phyloP scores from a whole-genome alignment of 2,329 filamentous ascomycete species.

The Phaeoacremonium minimum region DNA sequence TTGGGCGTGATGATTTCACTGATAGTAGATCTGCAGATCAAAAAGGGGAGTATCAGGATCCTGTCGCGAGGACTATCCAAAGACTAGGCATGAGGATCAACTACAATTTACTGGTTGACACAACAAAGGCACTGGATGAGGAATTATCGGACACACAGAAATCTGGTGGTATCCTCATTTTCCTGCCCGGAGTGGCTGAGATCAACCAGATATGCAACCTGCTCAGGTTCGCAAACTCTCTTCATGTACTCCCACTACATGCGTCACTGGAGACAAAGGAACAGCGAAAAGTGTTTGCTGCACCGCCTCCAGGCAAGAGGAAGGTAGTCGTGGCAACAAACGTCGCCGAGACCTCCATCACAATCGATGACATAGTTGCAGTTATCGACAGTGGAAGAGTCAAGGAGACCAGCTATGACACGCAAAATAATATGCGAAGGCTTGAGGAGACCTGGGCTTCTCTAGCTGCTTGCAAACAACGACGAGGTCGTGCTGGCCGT shows the following conservation, averaged over 20 bases:
- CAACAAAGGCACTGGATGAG: constrained; percentile 75
- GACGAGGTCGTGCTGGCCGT: constrained; percentile 87
- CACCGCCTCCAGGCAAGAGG: constrained; percentile 71
- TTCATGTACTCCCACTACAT: constrained; percentile 83
- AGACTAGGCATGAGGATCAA: constrained; percentile 81
- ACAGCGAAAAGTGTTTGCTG: constrained; percentile 80
- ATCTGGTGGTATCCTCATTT: constrained; percentile 89
- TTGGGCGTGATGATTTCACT: constrained; percentile 41
- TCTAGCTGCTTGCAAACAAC: constrained; percentile 87
- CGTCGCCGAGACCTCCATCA: constrained; percentile 96
- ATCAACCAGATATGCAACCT: constrained; percentile 76
- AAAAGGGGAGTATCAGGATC: constrained; percentile 15
- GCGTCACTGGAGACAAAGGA: constrained; percentile 86
- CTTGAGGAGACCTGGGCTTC: constrained; percentile 96
- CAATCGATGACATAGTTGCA: constrained; percentile 93
- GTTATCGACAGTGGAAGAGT: constrained; percentile 95
- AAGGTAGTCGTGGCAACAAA: constrained; percentile 96
- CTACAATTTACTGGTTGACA: constrained; percentile 78
- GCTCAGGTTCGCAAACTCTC: constrained; percentile 51
- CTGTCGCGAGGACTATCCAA: constrained; percentile 66
- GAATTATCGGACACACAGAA: constrained; percentile 62
- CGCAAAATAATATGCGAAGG: constrained; percentile 87
- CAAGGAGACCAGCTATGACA: constrained; percentile 94
- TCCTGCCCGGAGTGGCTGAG: constrained; percentile 86
- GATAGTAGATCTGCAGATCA: constrained; percentile 43